phyloP scores from a whole-genome alignment of 1,139 yeast species.

The Yamadazyma buinensis region DNA sequence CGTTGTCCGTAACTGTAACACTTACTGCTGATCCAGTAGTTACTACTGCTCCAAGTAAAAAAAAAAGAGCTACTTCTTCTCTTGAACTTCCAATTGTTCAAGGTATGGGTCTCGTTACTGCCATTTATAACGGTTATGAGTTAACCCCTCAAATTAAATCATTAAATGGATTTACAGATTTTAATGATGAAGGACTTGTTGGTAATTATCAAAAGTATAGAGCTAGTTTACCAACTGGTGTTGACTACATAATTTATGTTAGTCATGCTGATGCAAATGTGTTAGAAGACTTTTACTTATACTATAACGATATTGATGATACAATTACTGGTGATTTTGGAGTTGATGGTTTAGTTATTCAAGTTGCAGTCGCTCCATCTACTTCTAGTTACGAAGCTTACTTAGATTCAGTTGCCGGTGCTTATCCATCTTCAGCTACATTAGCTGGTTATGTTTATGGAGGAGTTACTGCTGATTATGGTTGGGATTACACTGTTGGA shows the following conservation, averaged over 20 bases:
- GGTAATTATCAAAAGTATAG: slow-evolving; percentile 58
- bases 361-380: slow-evolving; percentile 55
- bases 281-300: slow-evolving; percentile 27
- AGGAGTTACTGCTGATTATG: slow-evolving; percentile 39
- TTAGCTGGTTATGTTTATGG: slow-evolving; percentile 19
- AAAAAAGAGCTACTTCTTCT: slow-evolving; percentile 17
- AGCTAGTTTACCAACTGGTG: slow-evolving; percentile 46
- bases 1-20: slow-evolving; percentile 26
- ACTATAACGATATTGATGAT: slow-evolving; percentile 19
- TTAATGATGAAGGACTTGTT: slow-evolving; percentile 29
- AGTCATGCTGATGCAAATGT: slow-evolving; percentile 36
- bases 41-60: background rate
- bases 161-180: slow-evolving; percentile 18
- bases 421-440: slow-evolving; percentile 31
- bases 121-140: slow-evolving; percentile 53
- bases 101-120: slow-evolving; percentile 78
- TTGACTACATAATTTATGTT: slow-evolving; percentile 57
- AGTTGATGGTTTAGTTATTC: slow-evolving; percentile 55
- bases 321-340: slow-evolving; percentile 30
- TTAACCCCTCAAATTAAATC: slow-evolving; percentile 25
- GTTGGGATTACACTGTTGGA: slow-evolving; percentile 46
- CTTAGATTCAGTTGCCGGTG: slow-evolving; percentile 33
- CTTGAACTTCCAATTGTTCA: slow-evolving; percentile 47
- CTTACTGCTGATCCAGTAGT: background rate
- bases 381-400: slow-evolving; percentile 19